Base-by-base conservation (phyloP, 108 stramenopile species). In the Pelagomonas calceolata region DNA sequence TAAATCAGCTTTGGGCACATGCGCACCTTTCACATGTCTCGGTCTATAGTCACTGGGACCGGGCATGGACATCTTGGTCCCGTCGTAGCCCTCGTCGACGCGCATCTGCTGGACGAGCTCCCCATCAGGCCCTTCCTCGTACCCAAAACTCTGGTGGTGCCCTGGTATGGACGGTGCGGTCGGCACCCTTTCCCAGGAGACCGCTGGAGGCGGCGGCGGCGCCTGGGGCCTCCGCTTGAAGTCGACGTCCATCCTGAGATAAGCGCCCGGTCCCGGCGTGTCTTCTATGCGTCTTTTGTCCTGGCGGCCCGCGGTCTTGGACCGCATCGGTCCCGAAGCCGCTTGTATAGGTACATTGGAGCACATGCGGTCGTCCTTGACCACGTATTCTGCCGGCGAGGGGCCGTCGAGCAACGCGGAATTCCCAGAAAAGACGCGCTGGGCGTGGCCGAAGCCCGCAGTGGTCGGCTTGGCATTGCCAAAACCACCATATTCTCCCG, bases 161-260 rank as follows among this genome's bases (percentile, higher is more conserved):
- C 26, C 43, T 0, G 69, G 69, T 45, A 69, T 69, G 10, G 44
- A 46, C n/a, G 69, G 69, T 9, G 69, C 69, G 46, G 69, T 69
- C n/a, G 69, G 44, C 29, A 36, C 37, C 26, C 69, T 15, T 17
- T 32, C 32, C 69, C 69, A 69, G 14, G 21, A 1, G 21, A 60
- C 51, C 39, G 39, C 39, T 5, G 39, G 39, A n/a, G n/a, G n/a
- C n/a, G n/a, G n/a, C n/a, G n/a, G n/a, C n/a, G n/a, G n/a, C n/a
- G n/a, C n/a, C n/a, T n/a, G n/a, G n/a, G n/a, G 5, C 39, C 5
- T 12, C 9, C 39, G 39, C 9, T 12, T 12, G 39, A 43, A 43
- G 39, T 12, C 39, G 9, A 12, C 5, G 9, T 5, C 39, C 39
- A 10, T 5, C 51, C 1, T 17, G 21, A 60, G 51, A 26, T 60